These are phyloP conservation scores for Aspergillus ibericus DNA, from an alignment of 2,329 filamentous ascomycete species.

Conservation along the genomic window DNA sequence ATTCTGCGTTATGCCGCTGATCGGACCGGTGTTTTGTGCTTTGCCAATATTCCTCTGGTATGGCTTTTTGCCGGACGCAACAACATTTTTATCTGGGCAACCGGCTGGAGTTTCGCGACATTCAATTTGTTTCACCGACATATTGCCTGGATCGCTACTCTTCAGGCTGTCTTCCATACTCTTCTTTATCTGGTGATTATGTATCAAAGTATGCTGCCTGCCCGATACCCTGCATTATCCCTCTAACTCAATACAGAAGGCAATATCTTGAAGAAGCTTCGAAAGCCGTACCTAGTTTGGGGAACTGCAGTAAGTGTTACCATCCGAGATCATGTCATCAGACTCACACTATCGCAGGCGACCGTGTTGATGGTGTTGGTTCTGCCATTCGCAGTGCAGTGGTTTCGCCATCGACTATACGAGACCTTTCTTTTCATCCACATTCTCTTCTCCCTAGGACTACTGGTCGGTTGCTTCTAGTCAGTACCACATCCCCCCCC, in stretches of 20 bases:
- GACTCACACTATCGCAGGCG: constrained; percentile 22
- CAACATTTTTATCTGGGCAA: constrained; percentile 65
- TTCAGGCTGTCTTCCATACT: constrained; percentile 64
- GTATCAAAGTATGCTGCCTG: constrained; percentile 21
- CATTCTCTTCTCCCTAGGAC: constrained; percentile 39
- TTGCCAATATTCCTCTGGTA: constrained; percentile 63
- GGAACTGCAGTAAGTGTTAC: constrained; percentile 26
- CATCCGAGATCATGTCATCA: too few relatives aligned
- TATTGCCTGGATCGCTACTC: constrained; percentile 61
- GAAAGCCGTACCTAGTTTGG: constrained; percentile 33
- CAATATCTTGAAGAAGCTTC: constrained; percentile 27
- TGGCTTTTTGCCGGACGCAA: constrained; percentile 70
- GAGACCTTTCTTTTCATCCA: constrained; percentile 46
- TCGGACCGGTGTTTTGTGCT: constrained; percentile 63
- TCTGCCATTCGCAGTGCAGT: constrained; percentile 48
- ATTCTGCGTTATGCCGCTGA: constrained; percentile 60
- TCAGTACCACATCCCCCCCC: constrained; percentile 25
- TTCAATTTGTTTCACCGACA: constrained; percentile 69
- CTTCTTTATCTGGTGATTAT: constrained; percentile 55
- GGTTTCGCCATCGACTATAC: constrained; percentile 47
- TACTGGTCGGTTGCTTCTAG: constrained; percentile 52
- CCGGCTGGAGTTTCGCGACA: constrained; percentile 67
- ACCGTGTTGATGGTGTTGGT: constrained; percentile 43
- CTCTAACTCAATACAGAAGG: constrained; percentile 18
- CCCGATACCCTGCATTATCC: background rate